Base-by-base conservation (phyloP, 2,329 filamentous ascomycete species). In the Colletotrichum sp. region DNA sequence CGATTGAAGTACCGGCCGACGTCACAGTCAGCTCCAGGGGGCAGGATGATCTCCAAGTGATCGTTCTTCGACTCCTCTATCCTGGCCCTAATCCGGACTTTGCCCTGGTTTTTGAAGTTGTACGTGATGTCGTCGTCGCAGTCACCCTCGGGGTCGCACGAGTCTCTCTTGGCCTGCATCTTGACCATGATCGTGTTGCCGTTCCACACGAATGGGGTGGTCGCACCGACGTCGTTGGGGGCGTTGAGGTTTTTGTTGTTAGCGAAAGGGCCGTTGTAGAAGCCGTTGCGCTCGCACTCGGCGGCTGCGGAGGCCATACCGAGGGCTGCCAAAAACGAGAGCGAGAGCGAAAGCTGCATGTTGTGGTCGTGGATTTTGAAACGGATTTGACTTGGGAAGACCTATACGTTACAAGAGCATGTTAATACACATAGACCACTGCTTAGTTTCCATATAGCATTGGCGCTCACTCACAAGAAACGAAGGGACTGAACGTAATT, bases 21-120 rank as follows among this genome's bases (percentile, higher is more conserved):
- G 13, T 69, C 67, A 26, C 67, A 69, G 7, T 69, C 67, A 5
- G 52, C 52, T 8, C 49, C 52, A 10, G 52, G 49, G 12, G 49
- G 26, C n/a, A 69, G 52, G 28, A 30, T 26, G 15, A 60, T 39
- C 15, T 59, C 67, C 52, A 18, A 18, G 10, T 59, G 32, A n/a
- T 60, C 52, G 3, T 60, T 69, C 13, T 39, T n/a, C 6, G n/a
- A 26, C 52, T 60, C 49, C 5, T 69, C 52, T 16, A 69, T 28
- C 8, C 52, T 30, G 10, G 28, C 67, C 3, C 67, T 52, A 15
- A 69, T 18, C 21, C 16, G 32, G 13, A 8, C 36, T 2, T 32
- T 36, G 10, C 67, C 67, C 16, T 21, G 28, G 52, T 69, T 69
- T 7, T 69, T 69, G 30, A 69, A 60, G 67, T 69, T 69, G 32